phyloP scores from a whole-genome alignment of 2,329 filamentous ascomycete genomes.

The Beauveria medogensis region DNA sequence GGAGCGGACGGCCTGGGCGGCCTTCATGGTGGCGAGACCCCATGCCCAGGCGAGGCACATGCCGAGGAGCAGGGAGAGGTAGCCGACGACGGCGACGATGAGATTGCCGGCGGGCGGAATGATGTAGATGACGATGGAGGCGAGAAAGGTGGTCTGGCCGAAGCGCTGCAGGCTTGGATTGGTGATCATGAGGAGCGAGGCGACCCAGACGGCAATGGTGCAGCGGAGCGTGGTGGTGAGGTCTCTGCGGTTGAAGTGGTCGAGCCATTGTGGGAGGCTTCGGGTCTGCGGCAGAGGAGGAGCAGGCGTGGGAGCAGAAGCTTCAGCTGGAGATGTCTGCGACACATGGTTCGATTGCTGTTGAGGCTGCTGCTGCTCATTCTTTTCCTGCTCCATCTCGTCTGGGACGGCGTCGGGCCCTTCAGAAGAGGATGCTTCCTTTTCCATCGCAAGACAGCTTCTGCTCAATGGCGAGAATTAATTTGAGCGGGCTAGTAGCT shows the following conservation, averaged over 20 bases:
- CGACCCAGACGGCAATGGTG: constrained; percentile 36
- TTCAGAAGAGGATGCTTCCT: background rate
- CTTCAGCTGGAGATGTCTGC: background rate
- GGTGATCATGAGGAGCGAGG: constrained; percentile 39
- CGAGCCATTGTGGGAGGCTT: constrained; percentile 23
- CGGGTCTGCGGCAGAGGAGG: background rate
- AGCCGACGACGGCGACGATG: constrained; percentile 35
- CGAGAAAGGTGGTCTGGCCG: constrained; percentile 39
- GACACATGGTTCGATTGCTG: background rate
- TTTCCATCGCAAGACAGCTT: background rate
- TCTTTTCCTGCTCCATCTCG: background rate
- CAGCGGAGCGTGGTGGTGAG: constrained; percentile 40
- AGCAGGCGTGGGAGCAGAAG: background rate
- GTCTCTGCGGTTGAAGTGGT: constrained; percentile 40
- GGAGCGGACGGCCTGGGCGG: constrained; percentile 34
- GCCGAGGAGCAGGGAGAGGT: constrained; percentile 35
- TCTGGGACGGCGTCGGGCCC: background rate
- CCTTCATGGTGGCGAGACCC: constrained; percentile 41
- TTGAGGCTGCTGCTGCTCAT: background rate
- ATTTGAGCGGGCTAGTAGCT: background rate
- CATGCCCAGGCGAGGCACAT: constrained; percentile 41
- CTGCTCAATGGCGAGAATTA: too few relatives aligned
- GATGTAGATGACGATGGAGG: constrained; percentile 32
- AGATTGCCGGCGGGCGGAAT: constrained; percentile 37
- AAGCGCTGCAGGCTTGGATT: constrained; percentile 30